Evolutionary conservation across 441 rosid species (phyloP).

Genomic region (Erodium moschatum): DNA sequence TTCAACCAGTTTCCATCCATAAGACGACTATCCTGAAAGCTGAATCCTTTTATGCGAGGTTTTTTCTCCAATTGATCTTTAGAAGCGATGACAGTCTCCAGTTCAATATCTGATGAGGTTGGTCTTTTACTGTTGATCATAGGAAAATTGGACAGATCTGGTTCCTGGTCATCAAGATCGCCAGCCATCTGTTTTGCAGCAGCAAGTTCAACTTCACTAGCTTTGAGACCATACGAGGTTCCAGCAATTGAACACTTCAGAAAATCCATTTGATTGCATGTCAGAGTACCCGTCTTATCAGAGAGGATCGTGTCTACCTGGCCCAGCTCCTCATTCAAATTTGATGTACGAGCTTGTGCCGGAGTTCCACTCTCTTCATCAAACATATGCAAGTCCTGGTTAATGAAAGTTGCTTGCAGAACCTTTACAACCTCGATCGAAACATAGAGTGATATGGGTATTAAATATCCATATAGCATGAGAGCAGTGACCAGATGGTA

Average conservation of each 20-base stretch:
- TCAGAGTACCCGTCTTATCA: conserved; percentile 71
- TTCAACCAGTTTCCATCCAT: conserved; percentile 56
- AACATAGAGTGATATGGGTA: conserved; percentile 64
- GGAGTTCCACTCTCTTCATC: conserved; percentile 57
- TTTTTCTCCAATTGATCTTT: conserved; percentile 26
- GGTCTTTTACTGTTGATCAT: conserved; percentile 27
- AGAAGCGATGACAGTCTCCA: conserved; percentile 50
- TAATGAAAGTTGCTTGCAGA: conserved; percentile 63
- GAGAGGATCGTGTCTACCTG: conserved; percentile 61
- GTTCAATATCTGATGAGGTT: conserved; percentile 48
- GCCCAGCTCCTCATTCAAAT: conserved; percentile 57
- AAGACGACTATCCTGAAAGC: conserved; percentile 50
- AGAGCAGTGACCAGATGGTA: conserved; percentile 46
- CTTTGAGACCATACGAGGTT: conserved; percentile 50
- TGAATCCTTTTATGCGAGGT: conserved; percentile 48
- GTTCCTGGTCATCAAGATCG: conserved; percentile 18
- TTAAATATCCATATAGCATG: conserved; percentile 49
- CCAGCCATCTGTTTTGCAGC: conserved; percentile 14
- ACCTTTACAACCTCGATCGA: conserved; percentile 65
- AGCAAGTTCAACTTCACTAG: conserved; percentile 58
- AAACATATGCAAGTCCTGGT: conserved; percentile 61
- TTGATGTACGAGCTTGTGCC: conserved; percentile 32
- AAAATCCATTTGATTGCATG: conserved; percentile 72
- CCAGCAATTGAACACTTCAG: conserved; percentile 66
- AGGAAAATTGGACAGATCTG: conserved; percentile 24